A percentile compares a stretch with the other conserved stretches of the same genome.
Evolutionary conservation across 78 protist genomes (phyloP).

Genomic region (Protostelium mycophagum): DNA sequence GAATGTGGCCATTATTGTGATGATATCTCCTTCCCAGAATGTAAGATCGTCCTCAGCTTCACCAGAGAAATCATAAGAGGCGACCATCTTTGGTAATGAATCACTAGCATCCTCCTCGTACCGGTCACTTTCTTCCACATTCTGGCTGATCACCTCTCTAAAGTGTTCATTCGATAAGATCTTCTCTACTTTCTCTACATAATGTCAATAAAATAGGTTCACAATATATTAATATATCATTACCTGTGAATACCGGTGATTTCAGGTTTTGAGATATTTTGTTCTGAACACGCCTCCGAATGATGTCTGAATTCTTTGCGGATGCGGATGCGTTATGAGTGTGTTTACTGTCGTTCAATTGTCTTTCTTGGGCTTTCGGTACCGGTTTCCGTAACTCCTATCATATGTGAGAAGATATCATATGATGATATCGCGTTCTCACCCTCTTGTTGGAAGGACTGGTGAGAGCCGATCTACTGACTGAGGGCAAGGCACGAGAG

Average conservation of each 20-base stretch:
- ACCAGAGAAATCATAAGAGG: background rate
- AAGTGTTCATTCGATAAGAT: background rate
- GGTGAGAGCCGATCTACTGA: background rate
- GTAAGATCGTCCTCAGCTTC: background rate
- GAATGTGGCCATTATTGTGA: background rate
- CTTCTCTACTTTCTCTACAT: too few species aligned
- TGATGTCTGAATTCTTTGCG: too few species aligned
- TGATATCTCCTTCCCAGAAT: background rate
- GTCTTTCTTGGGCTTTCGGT: too few species aligned
- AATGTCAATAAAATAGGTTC: too few species aligned
- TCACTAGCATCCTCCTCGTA: background rate
- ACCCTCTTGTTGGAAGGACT: background rate
- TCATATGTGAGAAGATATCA: too few species aligned
- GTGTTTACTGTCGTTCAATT: too few species aligned
- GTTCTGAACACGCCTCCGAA: too few species aligned
- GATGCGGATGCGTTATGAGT: too few species aligned
- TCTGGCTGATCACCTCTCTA: background rate
- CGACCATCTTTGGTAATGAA: background rate
- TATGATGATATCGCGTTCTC: background rate
- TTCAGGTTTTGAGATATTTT: too few species aligned
- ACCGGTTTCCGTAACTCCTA: too few species aligned
- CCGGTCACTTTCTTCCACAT: background rate
- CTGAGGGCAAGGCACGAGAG: background rate
- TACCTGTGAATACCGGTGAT: too few species aligned
- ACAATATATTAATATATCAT: too few species aligned